A percentile compares a stretch with the other conserved stretches of the same genome.
These are phyloP conservation scores for Zymoseptoria passerinii DNA, from an alignment of 2,329 filamentous ascomycete genomes.

Conservation along the genomic window DNA sequence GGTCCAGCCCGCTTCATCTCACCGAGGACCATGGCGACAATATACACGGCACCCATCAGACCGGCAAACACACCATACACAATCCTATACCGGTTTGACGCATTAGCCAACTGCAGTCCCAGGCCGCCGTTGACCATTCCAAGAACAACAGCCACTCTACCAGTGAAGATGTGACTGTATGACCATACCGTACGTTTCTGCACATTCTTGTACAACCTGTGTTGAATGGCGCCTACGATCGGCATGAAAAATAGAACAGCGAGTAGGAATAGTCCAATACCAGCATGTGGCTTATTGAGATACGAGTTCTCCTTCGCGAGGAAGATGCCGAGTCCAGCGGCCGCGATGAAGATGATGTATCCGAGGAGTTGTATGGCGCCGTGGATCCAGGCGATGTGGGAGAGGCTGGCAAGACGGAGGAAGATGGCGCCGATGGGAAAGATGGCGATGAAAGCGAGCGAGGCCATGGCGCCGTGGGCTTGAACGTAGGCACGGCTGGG, in stretches of 20 bases:
- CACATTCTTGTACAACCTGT: conserved; percentile 1
- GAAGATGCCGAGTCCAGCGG: conserved; percentile 45
- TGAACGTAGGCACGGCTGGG: background rate
- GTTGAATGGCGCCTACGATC: background rate
- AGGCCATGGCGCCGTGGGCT: conserved; percentile 37
- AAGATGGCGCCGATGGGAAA: conserved; percentile 39
- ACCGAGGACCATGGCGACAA: background rate
- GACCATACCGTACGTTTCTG: conserved; percentile 3
- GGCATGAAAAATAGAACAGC: conserved; percentile 40
- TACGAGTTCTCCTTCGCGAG: conserved; percentile 35
- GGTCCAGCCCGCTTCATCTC: background rate
- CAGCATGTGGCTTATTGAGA: conserved; percentile 39
- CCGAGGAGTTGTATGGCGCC: conserved; percentile 42
- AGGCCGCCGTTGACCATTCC: conserved; percentile 8
- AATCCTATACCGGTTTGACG: conserved; percentile 9
- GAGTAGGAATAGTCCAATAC: conserved; percentile 48
- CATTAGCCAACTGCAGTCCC: conserved; percentile 4
- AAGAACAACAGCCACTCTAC: conserved; percentile 1
- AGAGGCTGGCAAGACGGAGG: conserved; percentile 37
- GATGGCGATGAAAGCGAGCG: conserved; percentile 38
- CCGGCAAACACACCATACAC: conserved; percentile 18
- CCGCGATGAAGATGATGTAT: conserved; percentile 41
- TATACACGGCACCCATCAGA: background rate
- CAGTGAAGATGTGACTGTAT: conserved; percentile 4
- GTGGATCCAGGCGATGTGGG: conserved; percentile 38